These are phyloP conservation scores for Pelargonium cotyledonis DNA, from an alignment of 441 rosid genomes.

Conservation along the genomic window DNA sequence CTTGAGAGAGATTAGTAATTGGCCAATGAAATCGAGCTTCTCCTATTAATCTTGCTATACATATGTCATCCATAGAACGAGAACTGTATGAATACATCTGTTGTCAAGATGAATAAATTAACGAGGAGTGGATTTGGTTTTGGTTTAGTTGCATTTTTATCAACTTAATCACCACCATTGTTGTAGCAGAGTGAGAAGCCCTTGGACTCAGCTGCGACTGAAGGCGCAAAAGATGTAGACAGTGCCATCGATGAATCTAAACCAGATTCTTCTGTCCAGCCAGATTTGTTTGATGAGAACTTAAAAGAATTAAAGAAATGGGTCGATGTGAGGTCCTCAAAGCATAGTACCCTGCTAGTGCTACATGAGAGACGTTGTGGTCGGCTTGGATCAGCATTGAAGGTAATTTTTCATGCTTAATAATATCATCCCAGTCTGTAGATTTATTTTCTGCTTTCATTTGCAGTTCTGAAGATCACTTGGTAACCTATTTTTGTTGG, in stretches of 20 bases:
- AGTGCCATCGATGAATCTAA: slow-evolving; percentile 26
- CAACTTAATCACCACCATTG: background rate
- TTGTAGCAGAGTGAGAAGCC: slow-evolving; percentile 32
- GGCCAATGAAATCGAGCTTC: too few relatives aligned
- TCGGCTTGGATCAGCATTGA: slow-evolving; percentile 77
- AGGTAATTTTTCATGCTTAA: slow-evolving; percentile 37
- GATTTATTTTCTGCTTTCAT: too few relatives aligned
- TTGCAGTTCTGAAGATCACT: too few relatives aligned
- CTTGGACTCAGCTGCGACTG: slow-evolving; percentile 28
- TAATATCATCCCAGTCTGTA: too few relatives aligned
- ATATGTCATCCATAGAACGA: background rate
- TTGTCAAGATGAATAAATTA: background rate
- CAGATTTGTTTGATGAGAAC: slow-evolving; percentile 69
- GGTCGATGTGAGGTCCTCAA: slow-evolving; percentile 77
- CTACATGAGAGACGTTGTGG: slow-evolving; percentile 61
- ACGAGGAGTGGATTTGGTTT: background rate
- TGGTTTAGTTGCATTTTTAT: background rate
- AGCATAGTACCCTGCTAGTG: slow-evolving; percentile 65
- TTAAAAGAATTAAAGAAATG: slow-evolving; percentile 76
- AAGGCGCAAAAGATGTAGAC: slow-evolving; percentile 34
- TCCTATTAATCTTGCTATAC: too few relatives aligned
- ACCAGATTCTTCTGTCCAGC: slow-evolving; percentile 31
- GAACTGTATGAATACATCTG: background rate
- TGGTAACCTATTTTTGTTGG: too few relatives aligned
- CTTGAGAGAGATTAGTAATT: background rate